A percentile compares a stretch with the other conserved stretches of the same genome.
Conservation (phyloP, 176 grass and related monocot genomes). For the Zizania latifolia region DNA sequence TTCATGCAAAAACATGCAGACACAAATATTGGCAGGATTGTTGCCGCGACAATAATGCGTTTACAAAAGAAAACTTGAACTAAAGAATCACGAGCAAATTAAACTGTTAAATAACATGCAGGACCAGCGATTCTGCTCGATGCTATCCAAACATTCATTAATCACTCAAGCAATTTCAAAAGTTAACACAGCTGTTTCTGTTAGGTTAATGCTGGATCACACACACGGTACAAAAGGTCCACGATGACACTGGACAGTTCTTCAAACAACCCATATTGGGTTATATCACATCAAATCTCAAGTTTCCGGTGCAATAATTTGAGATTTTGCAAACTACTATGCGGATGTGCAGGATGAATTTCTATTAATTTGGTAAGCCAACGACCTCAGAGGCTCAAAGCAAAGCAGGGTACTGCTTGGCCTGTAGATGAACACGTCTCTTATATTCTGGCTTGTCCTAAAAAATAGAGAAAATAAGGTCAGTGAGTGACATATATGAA, state of each 20-base stretch:
- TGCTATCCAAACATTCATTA: background rate
- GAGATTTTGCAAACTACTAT: slow-evolving; percentile 15
- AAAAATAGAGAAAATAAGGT: background rate
- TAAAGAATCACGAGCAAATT: background rate
- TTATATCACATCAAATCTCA: slow-evolving; percentile 32
- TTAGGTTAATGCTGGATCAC: background rate
- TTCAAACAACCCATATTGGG: background rate
- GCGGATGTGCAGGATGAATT: slow-evolving; percentile 18
- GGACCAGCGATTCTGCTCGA: background rate
- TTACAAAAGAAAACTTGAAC: background rate
- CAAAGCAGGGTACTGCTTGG: slow-evolving; percentile 67
- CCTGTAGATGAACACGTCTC: slow-evolving; percentile 57
- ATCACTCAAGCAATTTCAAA: slow-evolving; percentile 9
- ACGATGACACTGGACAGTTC: slow-evolving; percentile 13
- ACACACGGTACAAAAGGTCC: background rate
- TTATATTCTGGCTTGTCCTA: slow-evolving; percentile 72
- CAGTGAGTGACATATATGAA: background rate
- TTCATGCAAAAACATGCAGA: background rate
- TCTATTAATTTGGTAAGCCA: background rate
- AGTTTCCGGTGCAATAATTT: slow-evolving; percentile 22
- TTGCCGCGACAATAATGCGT: background rate
- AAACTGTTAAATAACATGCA: background rate
- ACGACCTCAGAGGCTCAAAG: slow-evolving; percentile 49
- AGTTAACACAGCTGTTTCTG: slow-evolving; percentile 3
- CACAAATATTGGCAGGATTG: background rate